Evolutionary conservation across 371 early-diverging fungal species (phyloP), one percentile per base, ranked within the genome.

Genomic region (Actinomucor elegans): DNA sequence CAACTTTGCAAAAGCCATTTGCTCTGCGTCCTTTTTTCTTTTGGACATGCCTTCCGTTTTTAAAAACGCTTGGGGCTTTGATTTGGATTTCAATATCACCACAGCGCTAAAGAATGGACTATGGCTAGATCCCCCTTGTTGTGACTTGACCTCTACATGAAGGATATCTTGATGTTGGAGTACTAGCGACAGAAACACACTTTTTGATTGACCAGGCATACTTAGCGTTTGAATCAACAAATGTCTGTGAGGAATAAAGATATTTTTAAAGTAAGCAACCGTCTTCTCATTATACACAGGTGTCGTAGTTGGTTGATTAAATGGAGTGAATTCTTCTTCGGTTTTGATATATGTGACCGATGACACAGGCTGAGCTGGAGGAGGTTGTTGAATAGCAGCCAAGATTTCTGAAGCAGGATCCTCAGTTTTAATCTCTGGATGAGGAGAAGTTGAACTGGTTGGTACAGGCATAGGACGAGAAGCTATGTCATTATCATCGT

Each of bases 1-100:
- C 15, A 56, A 18, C 23, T 31, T 49, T 2, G 34, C 34, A 21
- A 43, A 57, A 11, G 57, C 57, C 5, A 29, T 28, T 6, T 42
- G 33, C 24, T 57, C 57, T 0, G 57, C 57, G 12, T 57, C 50
- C 23, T 36, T 49, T 29, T 57, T 57, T 17, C 20, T 42, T 20
- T 27, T 28, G 9, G 50, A 42, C 1, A 31, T 10, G 4, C 44
- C 57, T 6, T 43, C 31, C 0, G 44, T 32, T 4, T 5, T 57
- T 4, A 57, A 3, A 44, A 44, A 34, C 0, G 36, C 53, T 26
- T 43, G 33, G 10, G 12, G 6, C 15, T 43, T 34, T 3, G n/a
- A 2, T 27, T 44, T 50, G 2, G 44, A 49, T 12, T 28, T 35
- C 3, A 57, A 29, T 9, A 28, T 17, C 0, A 57, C 35, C 23